phyloP scores from a whole-genome alignment of 2,329 filamentous ascomycete species.

The Apiospora pterosperma region DNA sequence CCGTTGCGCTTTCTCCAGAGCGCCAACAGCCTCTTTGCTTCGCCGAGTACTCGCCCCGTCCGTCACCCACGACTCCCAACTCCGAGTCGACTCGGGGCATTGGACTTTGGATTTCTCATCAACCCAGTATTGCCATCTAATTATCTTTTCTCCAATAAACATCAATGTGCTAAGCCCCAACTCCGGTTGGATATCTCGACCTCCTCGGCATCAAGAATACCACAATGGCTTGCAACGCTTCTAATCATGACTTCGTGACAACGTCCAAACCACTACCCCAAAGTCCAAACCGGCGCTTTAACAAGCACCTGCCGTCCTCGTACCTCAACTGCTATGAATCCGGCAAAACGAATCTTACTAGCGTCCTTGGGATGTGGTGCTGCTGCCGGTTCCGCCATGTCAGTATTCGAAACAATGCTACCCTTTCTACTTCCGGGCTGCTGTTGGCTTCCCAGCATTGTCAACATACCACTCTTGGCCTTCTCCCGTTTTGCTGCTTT shows the following conservation, averaged over 20 bases:
- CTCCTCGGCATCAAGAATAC: background rate
- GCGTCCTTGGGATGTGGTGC: conserved; percentile 41
- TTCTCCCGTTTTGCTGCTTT: conserved; percentile 36
- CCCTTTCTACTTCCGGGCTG: conserved; percentile 28
- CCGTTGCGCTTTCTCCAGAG: background rate
- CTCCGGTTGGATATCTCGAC: background rate
- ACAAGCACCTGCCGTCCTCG: conserved; percentile 70
- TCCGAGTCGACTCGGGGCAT: background rate
- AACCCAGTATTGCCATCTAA: background rate
- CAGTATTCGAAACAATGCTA: conserved; percentile 36
- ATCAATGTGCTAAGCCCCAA: conserved; percentile 1
- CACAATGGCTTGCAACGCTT: background rate
- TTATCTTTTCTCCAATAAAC: background rate
- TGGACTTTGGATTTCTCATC: background rate
- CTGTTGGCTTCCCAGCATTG: conserved; percentile 24
- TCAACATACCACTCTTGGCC: conserved; percentile 46
- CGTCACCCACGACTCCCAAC: background rate
- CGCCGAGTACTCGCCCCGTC: background rate
- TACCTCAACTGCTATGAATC: conserved; percentile 73
- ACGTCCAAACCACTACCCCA: conserved; percentile 22
- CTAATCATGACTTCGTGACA: background rate
- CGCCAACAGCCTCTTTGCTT: background rate
- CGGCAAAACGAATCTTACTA: conserved; percentile 67
- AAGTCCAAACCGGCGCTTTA: conserved; percentile 71
- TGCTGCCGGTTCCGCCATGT: conserved; percentile 32